phyloP scores from a whole-genome alignment of 352 stramenopile genomes.

The Paralagenidium karlingii region DNA sequence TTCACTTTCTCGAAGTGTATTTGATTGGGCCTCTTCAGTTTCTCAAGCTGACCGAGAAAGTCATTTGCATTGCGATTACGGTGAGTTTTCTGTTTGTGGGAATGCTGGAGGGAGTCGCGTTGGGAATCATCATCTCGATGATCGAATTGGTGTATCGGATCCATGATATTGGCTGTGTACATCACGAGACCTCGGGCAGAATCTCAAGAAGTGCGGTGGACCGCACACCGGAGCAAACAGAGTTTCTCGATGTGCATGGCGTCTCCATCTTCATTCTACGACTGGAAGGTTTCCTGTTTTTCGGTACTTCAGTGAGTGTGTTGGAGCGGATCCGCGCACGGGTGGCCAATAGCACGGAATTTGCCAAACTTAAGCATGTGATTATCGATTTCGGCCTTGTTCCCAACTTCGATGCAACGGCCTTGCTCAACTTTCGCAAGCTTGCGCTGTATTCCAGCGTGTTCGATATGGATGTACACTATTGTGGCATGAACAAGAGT shows the following conservation, averaged over 20 bases:
- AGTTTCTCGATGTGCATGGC: constrained; percentile 35
- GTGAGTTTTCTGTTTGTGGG: constrained; percentile 58
- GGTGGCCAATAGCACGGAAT: constrained; percentile 34
- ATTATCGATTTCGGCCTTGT: constrained; percentile 76
- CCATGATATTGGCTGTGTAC: constrained; percentile 60
- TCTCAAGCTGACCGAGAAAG: constrained; percentile 51
- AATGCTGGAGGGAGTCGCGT: constrained; percentile 53
- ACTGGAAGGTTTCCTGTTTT: constrained; percentile 72
- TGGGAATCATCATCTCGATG: constrained; percentile 74
- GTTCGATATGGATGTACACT: constrained; percentile 71
- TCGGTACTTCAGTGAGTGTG: constrained; percentile 70
- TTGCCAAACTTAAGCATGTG: constrained; percentile 38
- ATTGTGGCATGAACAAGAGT: constrained; percentile 38
- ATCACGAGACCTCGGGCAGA: constrained; percentile 59
- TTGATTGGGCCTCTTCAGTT: constrained; percentile 58
- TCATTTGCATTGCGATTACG: constrained; percentile 50
- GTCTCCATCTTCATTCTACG: constrained; percentile 57
- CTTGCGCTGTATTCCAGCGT: constrained; percentile 36
- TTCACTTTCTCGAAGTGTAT: constrained; percentile 74
- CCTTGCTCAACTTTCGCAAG: constrained; percentile 66
- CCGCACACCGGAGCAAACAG: constrained; percentile 40
- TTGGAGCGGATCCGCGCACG: constrained; percentile 61
- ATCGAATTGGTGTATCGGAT: constrained; percentile 69
- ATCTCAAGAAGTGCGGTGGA: constrained; percentile 52
- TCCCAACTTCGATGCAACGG: constrained; percentile 60